Percentiles rank a stretch among this genome's conserved stretches.
Evolutionary conservation across 2,329 filamentous ascomycete genomes (phyloP).

Genomic region (Diaporthe nobilis): DNA sequence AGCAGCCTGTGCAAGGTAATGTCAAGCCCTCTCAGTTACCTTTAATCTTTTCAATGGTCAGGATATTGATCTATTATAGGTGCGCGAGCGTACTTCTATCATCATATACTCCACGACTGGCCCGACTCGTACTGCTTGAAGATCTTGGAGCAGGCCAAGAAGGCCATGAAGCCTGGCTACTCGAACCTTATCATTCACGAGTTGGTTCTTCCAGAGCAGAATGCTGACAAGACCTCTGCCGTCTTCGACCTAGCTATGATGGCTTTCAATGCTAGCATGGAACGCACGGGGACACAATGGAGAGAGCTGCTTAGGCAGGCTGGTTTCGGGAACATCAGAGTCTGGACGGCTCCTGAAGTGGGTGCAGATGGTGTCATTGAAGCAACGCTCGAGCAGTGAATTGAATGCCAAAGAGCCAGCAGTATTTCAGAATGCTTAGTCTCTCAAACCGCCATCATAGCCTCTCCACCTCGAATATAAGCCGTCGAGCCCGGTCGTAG

Average conservation of each 20-base stretch:
- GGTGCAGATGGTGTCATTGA: slow-evolving; percentile 44
- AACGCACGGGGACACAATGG: slow-evolving; percentile 49
- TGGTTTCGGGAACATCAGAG: slow-evolving; percentile 45
- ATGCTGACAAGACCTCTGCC: slow-evolving; percentile 44
- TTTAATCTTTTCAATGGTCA: too few relatives aligned
- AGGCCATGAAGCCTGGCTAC: slow-evolving; percentile 51
- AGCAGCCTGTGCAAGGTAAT: slow-evolving; percentile 53
- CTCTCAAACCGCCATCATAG: background rate
- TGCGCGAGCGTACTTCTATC: slow-evolving; percentile 50
- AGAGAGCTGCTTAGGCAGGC: slow-evolving; percentile 43
- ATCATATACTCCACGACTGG: slow-evolving; percentile 55
- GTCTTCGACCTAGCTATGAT: slow-evolving; percentile 52
- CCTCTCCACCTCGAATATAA: slow-evolving; percentile 16
- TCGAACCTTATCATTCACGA: slow-evolving; percentile 53
- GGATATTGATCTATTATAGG: background rate
- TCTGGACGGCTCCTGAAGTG: slow-evolving; percentile 45
- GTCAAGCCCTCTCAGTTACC: too few relatives aligned
- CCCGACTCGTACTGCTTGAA: slow-evolving; percentile 51
- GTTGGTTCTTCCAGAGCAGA: slow-evolving; percentile 49
- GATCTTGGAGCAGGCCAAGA: slow-evolving; percentile 49
- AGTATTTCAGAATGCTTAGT: too few relatives aligned
- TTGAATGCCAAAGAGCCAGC: too few relatives aligned
- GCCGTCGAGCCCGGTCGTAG: background rate
- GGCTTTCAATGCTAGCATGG: slow-evolving; percentile 48
- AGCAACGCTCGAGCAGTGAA: background rate